Conservation (phyloP, 371 early-diverging fungal genomes). For the Fennellomyces sp. region DNA sequence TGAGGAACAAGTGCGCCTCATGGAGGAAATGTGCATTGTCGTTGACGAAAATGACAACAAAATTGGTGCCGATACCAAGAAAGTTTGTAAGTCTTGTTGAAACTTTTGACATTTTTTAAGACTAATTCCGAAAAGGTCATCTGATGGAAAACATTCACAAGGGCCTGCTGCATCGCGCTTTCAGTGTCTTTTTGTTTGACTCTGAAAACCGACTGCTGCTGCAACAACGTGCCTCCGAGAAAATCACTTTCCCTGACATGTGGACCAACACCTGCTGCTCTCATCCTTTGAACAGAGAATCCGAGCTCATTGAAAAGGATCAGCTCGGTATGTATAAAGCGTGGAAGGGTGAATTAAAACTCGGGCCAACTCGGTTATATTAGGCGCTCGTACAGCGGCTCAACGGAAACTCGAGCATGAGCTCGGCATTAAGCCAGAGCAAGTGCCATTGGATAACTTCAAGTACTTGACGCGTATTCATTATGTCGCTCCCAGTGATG, state of each 20-base stretch:
- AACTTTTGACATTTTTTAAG: no score
- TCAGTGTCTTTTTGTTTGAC: slow-evolving; percentile 95
- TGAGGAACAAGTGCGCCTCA: slow-evolving; percentile 90
- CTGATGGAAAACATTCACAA: slow-evolving; percentile 84
- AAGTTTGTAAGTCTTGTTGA: slow-evolving; percentile 74
- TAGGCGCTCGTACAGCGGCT: slow-evolving; percentile 55
- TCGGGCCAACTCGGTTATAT: background rate
- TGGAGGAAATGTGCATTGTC: slow-evolving; percentile 97
- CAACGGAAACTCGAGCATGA: slow-evolving; percentile 96
- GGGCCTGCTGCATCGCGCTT: slow-evolving; percentile 94
- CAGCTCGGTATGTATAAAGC: slow-evolving; percentile 61
- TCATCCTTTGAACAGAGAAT: slow-evolving; percentile 86
- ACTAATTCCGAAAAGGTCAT: no score
- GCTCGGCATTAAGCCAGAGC: slow-evolving; percentile 83
- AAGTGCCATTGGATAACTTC: slow-evolving; percentile 83
- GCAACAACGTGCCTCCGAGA: slow-evolving; percentile 93
- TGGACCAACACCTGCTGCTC: slow-evolving; percentile 99
- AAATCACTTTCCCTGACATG: slow-evolving; percentile 96
- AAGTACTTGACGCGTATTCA: slow-evolving; percentile 92
- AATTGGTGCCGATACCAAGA: slow-evolving; percentile 88
- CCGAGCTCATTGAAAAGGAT: slow-evolving; percentile 80
- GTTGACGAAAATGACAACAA: slow-evolving; percentile 85
- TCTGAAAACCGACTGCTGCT: slow-evolving; percentile 79
- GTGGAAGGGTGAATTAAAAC: background rate
- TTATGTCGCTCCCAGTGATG: slow-evolving; percentile 92